Evolutionary conservation across 2,329 filamentous ascomycete genomes (phyloP), one percentile per base, ranked within the genome.

Genomic region (Macroventuria anomochaeta): DNA sequence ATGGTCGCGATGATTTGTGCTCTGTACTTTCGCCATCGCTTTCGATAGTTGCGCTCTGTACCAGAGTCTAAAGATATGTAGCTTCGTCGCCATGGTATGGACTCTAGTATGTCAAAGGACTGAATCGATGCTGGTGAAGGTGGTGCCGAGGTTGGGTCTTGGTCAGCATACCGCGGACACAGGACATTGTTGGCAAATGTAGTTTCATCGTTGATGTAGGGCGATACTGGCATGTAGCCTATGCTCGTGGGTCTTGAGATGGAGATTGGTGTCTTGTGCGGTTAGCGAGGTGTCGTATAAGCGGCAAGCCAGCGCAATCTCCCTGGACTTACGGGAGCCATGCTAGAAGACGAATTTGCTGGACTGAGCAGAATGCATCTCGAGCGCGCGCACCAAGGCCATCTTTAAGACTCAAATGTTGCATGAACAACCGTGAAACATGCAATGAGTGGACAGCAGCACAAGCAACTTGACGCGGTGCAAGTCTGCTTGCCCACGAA

Each of bases 41-140:
- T 53, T 15, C 32, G 49, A 23, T 44, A 48, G 25, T 36, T 21
- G 34, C 21, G 21, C n/a, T 40, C 28, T 21, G 34, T 23, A 18
- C 44, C 34, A 25, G 39, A 18, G 6, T 40, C 41, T 13, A 50
- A 17, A 7, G 46, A 20, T 25, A 55, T 66, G 55, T 71, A 67
- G 32, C 65, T 66, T 37, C 59, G 57, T 15, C 68, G 64, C 70
- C 71, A 73, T 38, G 70, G 66, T 34, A 69, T 63, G 18, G 58
- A 64, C 25, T 72, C 70, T 17, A 71, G 55, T 32, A 72, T 61
- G 43, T 73, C 70, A 48, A 74, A 71, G 13, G 70, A 69, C 46
- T 73, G 68, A 15, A 73, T 63, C 1, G 69, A 71, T 8, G 69
- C 64, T 21, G 70, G 70, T 8, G 70, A 72, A n/a, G 69, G 67